Percentiles rank a stretch among this genome's conserved stretches.
These are phyloP conservation scores for Boletus mariae DNA, from an alignment of 1,284 basidiomycete genomes.

Conservation along the genomic window DNA sequence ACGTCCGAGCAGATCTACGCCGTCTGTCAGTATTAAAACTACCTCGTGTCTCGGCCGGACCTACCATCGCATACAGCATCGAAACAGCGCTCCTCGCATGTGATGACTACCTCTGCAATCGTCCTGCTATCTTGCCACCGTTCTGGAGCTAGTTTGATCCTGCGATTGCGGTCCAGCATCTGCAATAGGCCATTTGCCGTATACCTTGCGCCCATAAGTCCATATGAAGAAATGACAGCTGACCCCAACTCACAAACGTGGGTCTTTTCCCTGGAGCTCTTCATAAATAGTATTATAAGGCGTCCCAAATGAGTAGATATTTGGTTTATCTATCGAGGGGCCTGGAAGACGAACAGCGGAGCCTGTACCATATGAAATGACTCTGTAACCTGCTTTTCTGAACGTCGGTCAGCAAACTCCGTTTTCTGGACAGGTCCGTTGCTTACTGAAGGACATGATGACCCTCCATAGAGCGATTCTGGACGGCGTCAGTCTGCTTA, in stretches of 20 bases:
- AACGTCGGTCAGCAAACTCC: conserved; percentile 9
- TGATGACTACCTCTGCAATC: conserved; percentile 94
- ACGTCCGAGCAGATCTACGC: conserved; percentile 77
- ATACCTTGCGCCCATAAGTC: conserved; percentile 55
- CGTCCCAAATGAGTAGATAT: conserved; percentile 97
- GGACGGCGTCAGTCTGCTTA: conserved; percentile 18
- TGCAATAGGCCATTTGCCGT: conserved; percentile 94
- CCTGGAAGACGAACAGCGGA: conserved; percentile 96
- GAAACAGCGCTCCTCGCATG: conserved; percentile 98
- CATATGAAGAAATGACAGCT: conserved; percentile 1
- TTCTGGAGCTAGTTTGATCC: conserved; percentile 91
- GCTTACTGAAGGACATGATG: conserved; percentile 87
- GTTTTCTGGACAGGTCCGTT: neutral
- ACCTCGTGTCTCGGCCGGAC: conserved; percentile 24
- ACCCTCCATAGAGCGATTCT: conserved; percentile 99
- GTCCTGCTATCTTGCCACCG: conserved; percentile 92
- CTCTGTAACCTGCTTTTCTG: conserved; percentile 85
- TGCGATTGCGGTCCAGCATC: conserved; percentile 96
- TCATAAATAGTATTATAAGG: conserved; percentile 96
- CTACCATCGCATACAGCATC: conserved; percentile 97
- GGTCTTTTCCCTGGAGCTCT: conserved; percentile 86
- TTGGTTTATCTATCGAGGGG: conserved; percentile 95
- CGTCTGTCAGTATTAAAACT: conserved; percentile 12
- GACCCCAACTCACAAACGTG: conserved; percentile 62
- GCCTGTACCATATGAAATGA: conserved; percentile 94